Base-by-base conservation (phyloP, 257 asterid genomes). In the Handroanthus guayacan region DNA sequence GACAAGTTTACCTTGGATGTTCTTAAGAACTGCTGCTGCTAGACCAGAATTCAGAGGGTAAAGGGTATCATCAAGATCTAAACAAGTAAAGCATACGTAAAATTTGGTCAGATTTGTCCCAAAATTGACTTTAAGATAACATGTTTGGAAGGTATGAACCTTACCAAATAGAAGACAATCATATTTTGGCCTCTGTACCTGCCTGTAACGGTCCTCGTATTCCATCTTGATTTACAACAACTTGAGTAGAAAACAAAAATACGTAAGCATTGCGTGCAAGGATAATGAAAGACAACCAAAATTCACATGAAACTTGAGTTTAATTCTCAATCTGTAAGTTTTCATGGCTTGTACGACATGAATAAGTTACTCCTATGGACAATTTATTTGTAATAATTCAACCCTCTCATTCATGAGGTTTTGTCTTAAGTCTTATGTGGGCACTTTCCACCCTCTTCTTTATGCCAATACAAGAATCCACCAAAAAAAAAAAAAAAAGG, bases 121-220 rank as follows among this genome's bases (percentile, higher is more conserved):
- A 62, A 67, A 75, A 25, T 61, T 51, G 70, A 77, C 55, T 58
- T 63, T 3, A n/a, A 52, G 12, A 60, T 13, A 43, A 73, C n/a
- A 66, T 43, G 72, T 38, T 47, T 37, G 34, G 34, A 38, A 76
- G 72, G 58, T 13, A 20, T 3, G 60, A 69, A 62, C 16, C 86
- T 80, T 81, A 95, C 99, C 98, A 63, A 95, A 95, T n/a, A 95
- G 85, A 81, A 95, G 99, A 80, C 99, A 95, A 62, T 95, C 98
- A 20, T 90, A 93, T 75, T 93, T 95, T 48, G 86, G 86, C 75
- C 83, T 85, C 78, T 90, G 95, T 71, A 86, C 89, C 73, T 92
- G 97, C 63, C 88, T 83, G 80, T 86, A 89, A 6, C 84, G 79
- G 60, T 83, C 83, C 81, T 91, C 93, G 66, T 76, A 91, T 52